A percentile compares a stretch with the other conserved stretches of the same genome.
These are phyloP conservation scores for Paraurostyla sp. DNA, from an alignment of 73 alveolate genomes.

Conservation along the genomic window DNA sequence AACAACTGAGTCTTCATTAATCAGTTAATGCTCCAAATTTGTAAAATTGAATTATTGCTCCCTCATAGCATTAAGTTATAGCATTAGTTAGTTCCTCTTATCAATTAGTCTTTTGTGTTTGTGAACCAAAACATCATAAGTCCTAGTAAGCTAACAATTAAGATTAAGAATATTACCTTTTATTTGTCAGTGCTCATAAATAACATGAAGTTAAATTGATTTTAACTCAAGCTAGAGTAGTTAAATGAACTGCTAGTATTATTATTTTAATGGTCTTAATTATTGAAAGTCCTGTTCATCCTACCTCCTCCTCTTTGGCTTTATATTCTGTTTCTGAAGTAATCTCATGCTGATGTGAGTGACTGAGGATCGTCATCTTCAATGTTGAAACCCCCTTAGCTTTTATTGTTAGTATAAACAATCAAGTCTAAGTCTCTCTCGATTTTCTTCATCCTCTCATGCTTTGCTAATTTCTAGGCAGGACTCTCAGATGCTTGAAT, in stretches of 20 bases:
- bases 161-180: not conserved
- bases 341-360: not conserved
- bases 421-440: slow-evolving; percentile 8
- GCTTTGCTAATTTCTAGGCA: not conserved
- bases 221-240: not conserved
- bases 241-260: not conserved
- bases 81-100: slow-evolving; percentile 11
- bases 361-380: slow-evolving; percentile 26
- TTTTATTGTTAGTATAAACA: too few species aligned
- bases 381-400: too few species aligned
- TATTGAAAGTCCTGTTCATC: too few species aligned
- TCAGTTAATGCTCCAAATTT: not conserved
- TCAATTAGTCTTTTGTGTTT: not conserved
- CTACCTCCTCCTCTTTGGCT: too few species aligned
- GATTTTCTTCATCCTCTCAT: not conserved
- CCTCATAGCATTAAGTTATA: slow-evolving; percentile 5
- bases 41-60: not conserved
- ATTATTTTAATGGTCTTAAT: not conserved
- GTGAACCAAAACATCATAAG: slow-evolving; percentile 4
- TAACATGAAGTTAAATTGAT: not conserved
- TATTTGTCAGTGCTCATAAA: not conserved
- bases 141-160: slow-evolving; percentile 8
- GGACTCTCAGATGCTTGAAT: too few species aligned
- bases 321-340: too few species aligned
- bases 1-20: not conserved